Evolutionary conservation across 345 rosid species (phyloP).

Genomic region (Anastatica hierochuntica): DNA sequence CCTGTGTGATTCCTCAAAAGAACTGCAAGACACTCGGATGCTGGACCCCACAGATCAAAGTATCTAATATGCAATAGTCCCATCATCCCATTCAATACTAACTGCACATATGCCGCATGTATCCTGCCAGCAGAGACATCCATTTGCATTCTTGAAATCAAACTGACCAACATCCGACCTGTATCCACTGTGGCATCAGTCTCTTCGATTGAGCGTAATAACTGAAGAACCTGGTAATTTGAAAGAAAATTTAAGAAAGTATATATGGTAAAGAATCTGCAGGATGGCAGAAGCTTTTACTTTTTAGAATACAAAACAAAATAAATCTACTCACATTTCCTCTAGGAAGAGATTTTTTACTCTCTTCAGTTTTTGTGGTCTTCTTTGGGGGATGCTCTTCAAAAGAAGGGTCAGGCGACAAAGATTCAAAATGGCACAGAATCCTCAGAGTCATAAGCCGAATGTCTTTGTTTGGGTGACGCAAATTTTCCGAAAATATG

Average conservation of each 20-base stretch:
- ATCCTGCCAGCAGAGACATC: slow-evolving; percentile 59
- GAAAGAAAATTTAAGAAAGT: slow-evolving; percentile 6
- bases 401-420: slow-evolving; percentile 22
- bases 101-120: slow-evolving; percentile 40
- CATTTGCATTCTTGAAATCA: slow-evolving; percentile 53
- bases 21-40: slow-evolving; percentile 66
- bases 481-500: slow-evolving; percentile 53
- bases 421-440: slow-evolving; percentile 57
- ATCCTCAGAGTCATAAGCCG: slow-evolving; percentile 69
- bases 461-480: slow-evolving; percentile 54
- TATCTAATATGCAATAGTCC: slow-evolving; percentile 72
- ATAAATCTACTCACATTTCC: slow-evolving; percentile 39
- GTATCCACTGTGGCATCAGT: slow-evolving; percentile 53
- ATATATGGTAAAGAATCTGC: not conserved
- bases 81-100: slow-evolving; percentile 55
- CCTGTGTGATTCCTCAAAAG: slow-evolving; percentile 40
- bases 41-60: slow-evolving; percentile 53
- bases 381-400: slow-evolving; percentile 36
- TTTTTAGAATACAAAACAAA: slow-evolving; percentile 10
- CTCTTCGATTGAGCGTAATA: slow-evolving; percentile 51
- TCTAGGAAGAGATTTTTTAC: slow-evolving; percentile 18
- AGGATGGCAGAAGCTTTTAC: not conserved
- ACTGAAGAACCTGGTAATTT: slow-evolving; percentile 57
- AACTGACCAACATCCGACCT: slow-evolving; percentile 48
- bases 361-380: slow-evolving; percentile 41